These are phyloP conservation scores for Emergomyces orientalis DNA, from an alignment of 2,329 filamentous ascomycete species.

Conservation along the genomic window DNA sequence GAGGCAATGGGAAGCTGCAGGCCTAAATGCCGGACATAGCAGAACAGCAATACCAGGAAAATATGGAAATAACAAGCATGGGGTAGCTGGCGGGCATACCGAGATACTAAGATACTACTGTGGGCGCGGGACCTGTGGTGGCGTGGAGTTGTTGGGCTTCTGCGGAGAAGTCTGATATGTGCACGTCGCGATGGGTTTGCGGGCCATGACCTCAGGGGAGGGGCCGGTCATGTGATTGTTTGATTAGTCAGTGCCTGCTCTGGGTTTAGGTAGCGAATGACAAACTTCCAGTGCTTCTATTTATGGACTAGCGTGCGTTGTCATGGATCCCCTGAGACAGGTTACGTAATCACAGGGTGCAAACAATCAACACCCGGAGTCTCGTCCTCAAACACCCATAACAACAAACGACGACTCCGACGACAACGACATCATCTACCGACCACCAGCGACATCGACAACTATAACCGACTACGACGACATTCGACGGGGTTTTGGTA, in stretches of 20 bases:
- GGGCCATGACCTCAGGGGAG: too few species aligned
- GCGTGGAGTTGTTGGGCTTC: background rate
- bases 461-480: background rate
- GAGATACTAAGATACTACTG: background rate
- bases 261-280: too few species aligned
- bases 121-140: background rate
- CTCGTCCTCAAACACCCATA: background rate
- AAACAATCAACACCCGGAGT: conserved; percentile 4
- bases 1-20: background rate
- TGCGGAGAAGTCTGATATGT: conserved; percentile 9
- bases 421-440: background rate
- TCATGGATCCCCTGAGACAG: conserved; percentile 6
- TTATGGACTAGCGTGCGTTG: conserved; percentile 8
- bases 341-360: conserved; percentile 7
- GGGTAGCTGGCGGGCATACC: background rate
- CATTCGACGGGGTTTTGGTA: background rate
- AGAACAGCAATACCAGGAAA: background rate
- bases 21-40: background rate
- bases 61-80: background rate
- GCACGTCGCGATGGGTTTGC: conserved; percentile 7
- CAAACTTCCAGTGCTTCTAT: too few species aligned
- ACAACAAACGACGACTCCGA: background rate
- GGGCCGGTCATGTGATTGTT: background rate
- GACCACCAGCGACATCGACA: conserved; percentile 3
- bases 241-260: too few species aligned